Base-by-base conservation (phyloP, 257 asterid genomes). In the Buddleja alternifolia region DNA sequence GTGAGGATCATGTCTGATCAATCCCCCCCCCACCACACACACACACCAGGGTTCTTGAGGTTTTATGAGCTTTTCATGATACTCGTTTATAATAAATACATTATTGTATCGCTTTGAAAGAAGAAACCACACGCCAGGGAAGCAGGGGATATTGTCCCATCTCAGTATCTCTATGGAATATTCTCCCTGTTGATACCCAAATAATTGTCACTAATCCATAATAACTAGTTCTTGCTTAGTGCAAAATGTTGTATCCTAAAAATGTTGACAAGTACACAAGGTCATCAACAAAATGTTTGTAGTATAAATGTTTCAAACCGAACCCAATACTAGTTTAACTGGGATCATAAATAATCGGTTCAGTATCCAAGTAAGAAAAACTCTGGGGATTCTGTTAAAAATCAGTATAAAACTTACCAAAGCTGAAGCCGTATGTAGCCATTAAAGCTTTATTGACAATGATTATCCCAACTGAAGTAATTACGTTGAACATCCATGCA, bases 341-440 rank as follows among this genome's bases (percentile, higher is more conserved):
- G 2, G 17, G 37, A 39, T 41, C 61, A 70, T 59, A 46, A 60
- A 39, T 53, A 41, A 20, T 14, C 24, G n/a, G 32, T 21, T 19
- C 21, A 37, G 7, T n/a, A 25, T 48, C 42, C 48, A 44, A 34
- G 45, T 60, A 50, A 57, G 25, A 40, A 42, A 53, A 45, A 8
- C 42, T 40, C 51, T 8, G 51, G 3, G 52, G 29, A 67, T 44
- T 50, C 65, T 54, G 53, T 57, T 54, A 32, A 70, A n/a, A 41
- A 62, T 16, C 32, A 12, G 58, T 62, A 4, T 12, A 23, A 60
- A 47, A 64, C 41, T 81, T 87, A 90, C 98, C 97, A 76, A 93
- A 93, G 80, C 88, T 90, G 90, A 93, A 93, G 56, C 97, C 95
- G 23, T 93, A 93, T 37, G 80, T 90, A 77, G 92, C 97, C 98